Percentiles rank a stretch among this genome's conserved stretches.
These are phyloP conservation scores for Thermochaetoides dissita DNA, from an alignment of 2,329 filamentous ascomycete species.

Conservation along the genomic window DNA sequence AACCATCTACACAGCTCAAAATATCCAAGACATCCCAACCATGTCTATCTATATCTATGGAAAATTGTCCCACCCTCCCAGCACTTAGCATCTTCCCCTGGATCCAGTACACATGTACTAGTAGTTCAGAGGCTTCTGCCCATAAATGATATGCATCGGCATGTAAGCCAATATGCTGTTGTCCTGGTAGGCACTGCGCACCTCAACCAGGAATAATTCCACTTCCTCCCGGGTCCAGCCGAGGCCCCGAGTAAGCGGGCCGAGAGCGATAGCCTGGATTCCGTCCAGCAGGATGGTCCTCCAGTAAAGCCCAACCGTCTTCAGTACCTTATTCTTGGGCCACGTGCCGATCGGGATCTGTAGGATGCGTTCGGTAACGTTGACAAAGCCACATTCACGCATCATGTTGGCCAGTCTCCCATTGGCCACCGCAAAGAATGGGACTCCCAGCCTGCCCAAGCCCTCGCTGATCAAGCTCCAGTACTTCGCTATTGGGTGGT, in stretches of 20 bases:
- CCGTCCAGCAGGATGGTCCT: slow-evolving; percentile 27
- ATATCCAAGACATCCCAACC: no score
- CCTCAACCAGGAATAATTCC: slow-evolving; percentile 22
- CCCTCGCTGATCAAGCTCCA: slow-evolving; percentile 21
- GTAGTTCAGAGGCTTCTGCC: slow-evolving; percentile 41
- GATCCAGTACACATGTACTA: no score
- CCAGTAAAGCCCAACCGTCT: slow-evolving; percentile 31
- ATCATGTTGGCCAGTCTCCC: slow-evolving; percentile 23
- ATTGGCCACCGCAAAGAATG: slow-evolving; percentile 23
- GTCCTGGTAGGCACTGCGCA: slow-evolving; percentile 24
- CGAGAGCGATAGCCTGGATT: slow-evolving; percentile 28
- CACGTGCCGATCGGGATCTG: slow-evolving; percentile 34
- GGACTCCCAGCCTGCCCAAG: slow-evolving; percentile 24
- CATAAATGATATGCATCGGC: slow-evolving; percentile 41
- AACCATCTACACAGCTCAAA: no score
- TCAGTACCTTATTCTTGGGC: slow-evolving; percentile 29
- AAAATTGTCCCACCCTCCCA: neutral
- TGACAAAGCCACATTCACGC: slow-evolving; percentile 28
- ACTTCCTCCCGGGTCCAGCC: slow-evolving; percentile 24
- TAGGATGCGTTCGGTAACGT: slow-evolving; percentile 27
- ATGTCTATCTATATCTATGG: no score
- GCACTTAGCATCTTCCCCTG: neutral
- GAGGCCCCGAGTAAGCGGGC: slow-evolving; percentile 24
- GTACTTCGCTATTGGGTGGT: slow-evolving; percentile 27
- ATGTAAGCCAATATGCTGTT: slow-evolving; percentile 32